Percentiles rank a stretch among this genome's conserved stretches.
phyloP scores from a whole-genome alignment of 2,329 filamentous ascomycete genomes.

The Beauveria sp. region DNA sequence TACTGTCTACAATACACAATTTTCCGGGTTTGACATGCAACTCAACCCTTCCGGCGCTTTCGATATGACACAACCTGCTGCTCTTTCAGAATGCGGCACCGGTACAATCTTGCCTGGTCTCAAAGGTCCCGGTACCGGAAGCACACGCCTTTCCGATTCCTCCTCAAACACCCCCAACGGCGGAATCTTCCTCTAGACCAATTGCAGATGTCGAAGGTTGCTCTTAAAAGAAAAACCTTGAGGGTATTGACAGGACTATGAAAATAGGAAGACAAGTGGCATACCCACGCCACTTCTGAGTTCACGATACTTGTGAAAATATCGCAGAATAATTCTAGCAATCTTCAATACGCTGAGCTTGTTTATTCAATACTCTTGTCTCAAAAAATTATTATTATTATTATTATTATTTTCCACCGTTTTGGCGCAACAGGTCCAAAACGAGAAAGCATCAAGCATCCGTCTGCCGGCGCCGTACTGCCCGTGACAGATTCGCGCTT shows the following conservation, averaged over 20 bases:
- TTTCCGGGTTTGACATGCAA: background rate
- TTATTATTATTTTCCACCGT: background rate
- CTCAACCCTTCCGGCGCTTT: background rate
- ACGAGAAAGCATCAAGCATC: background rate
- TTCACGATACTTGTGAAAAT: background rate
- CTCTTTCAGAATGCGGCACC: background rate
- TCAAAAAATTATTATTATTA: background rate
- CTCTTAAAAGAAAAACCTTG: background rate
- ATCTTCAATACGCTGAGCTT: background rate
- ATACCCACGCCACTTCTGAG: background rate
- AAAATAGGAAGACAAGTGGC: background rate
- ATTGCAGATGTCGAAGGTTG: background rate
- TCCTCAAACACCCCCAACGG: background rate
- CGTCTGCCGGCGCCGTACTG: background rate
- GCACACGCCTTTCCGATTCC: background rate
- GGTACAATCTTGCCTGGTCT: background rate
- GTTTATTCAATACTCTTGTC: background rate
- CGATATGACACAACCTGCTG: background rate
- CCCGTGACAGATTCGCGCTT: background rate
- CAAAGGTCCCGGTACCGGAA: background rate
- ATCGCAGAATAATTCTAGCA: background rate
- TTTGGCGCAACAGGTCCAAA: background rate
- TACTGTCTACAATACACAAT: background rate
- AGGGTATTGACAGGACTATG: background rate
- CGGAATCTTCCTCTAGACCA: background rate